These are phyloP conservation scores for Didymella pomorum DNA, from an alignment of 2,329 filamentous ascomycete genomes.

Conservation along the genomic window DNA sequence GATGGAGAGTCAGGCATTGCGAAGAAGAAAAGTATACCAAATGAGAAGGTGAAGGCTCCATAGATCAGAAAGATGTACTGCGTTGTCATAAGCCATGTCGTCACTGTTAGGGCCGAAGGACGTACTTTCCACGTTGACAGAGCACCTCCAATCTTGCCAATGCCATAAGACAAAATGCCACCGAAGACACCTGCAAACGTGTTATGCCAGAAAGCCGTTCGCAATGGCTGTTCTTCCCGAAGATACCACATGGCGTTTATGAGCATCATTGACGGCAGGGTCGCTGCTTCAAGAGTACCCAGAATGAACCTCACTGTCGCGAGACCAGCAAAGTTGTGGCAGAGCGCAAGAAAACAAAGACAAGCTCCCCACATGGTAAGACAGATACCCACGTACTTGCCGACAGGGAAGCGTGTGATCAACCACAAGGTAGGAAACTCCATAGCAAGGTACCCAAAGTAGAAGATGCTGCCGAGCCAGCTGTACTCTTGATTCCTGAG, in stretches of 20 bases:
- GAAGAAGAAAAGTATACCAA: constrained; percentile 6
- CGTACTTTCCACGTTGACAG: constrained; percentile 2
- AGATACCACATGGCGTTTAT: constrained; percentile 7
- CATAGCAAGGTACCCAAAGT: constrained; percentile 5
- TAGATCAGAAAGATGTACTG: constrained; percentile 9
- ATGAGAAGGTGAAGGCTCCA: neutral
- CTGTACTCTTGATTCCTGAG: constrained; percentile 5
- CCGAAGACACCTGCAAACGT: constrained; percentile 10
- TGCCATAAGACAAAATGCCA: constrained; percentile 5
- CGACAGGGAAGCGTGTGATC: constrained; percentile 7
- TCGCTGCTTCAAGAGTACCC: constrained; percentile 2
- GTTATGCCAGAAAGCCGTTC: constrained; percentile 9
- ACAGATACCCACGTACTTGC: constrained; percentile 5
- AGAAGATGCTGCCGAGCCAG: constrained; percentile 11
- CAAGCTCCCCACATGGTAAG: constrained; percentile 7
- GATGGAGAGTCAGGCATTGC: constrained; percentile 1
- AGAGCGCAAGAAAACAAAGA: constrained; percentile 3
- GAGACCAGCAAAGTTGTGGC: constrained; percentile 3
- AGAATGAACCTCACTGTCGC: constrained; percentile 1
- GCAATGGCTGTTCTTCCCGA: constrained; percentile 2
- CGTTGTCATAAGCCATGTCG: no score
- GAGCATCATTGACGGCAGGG: constrained; percentile 1
- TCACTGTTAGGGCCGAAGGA: neutral
- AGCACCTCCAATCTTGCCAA: neutral
- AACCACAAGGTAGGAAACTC: constrained; percentile 5